Base-by-base conservation (phyloP, 2,329 filamentous ascomycete genomes). In the Talaromyces sp. region DNA sequence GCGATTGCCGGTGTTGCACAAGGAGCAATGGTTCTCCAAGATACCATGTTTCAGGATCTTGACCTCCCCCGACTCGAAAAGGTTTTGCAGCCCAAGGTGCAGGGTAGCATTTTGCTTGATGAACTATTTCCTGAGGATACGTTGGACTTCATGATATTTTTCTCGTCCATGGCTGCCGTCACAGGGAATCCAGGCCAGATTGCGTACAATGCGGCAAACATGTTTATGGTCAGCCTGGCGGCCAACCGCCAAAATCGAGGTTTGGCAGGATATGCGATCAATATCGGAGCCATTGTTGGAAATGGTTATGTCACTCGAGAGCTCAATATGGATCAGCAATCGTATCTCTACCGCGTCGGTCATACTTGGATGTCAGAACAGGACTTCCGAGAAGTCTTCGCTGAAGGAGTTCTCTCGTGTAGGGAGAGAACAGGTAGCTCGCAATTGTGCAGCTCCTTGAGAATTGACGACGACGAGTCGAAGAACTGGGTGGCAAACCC, bases 71-170 rank as follows among this genome's bases (percentile, higher is more conserved):
- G 56, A 1, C 49, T 60, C 19, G 62, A 72, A 22, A 68, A 72
- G 4, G 71, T 75, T 55, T 58, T 60, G 0, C 66, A 62, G 20
- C 58, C 73, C 0, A 78, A 77, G 53, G 63, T 70, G 2, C 29
- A 61, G 3, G 67, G 63, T 3, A 62, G 58, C 16, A 33, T 60
- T 19, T 19, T 62, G 16, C 45, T 64, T 1, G 56, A 63, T 32
- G 62, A 64, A 22, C 41, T 64, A 0, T 63, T 63, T 50, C 45
- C 57, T 6, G 53, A 67, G 52, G 35, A 63, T 55, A 47, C 61
- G 36, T 62, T 79, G 8, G 76, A 78, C 47, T 79, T 78, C 57
- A 77, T 78, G 61, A 57, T 79, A 27, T 54, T 49, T 22, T 61
- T 77, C 5, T 75, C 74, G 1, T 78, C 75, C 0, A 58, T 72